Evolutionary conservation across 2,329 filamentous ascomycete species (phyloP), one percentile per base, ranked within the genome.

Genomic region (Xylaria sp.): DNA sequence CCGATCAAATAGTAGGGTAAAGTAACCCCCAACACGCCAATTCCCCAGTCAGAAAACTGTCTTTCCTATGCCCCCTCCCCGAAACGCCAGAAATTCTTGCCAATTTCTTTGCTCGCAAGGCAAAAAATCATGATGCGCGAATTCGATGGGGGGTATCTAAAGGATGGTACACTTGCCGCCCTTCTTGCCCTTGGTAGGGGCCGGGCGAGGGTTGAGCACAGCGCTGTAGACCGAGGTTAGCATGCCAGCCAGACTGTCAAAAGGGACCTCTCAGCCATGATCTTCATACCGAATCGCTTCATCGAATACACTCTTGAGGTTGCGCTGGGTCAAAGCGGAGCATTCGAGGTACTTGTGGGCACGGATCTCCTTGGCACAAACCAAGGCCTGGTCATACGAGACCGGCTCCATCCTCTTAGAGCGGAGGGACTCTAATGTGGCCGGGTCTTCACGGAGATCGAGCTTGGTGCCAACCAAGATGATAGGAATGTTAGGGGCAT

Each of bases 261-360:
- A 59, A 73, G 71, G 37, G 37, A 5, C 37, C 59, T 60, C 71
- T 66, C 58, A 66, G 64, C 65, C 66, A 71, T 58, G 70, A 67
- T 59, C 6, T 46, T 78, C 88, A 69, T 79, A 97, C 94, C 94
- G 88, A 73, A 99, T 99, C 39, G 94, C 94, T 78, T 97, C 93
- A 73, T 99, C 94, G 73, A 99, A 99, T 53, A 99, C 94, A 71
- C 91, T 96, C 87, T 99, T 99, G 69, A 99, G 78, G 76, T 97
- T 97, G 72, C 93, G 83, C 80, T 97, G 94, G 44, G 94, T 99
- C 67, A 99, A 80, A 52, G 94, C 94, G 55, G 94, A 97, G 79
- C 94, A 99, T 78, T 99, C 94, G 48, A 97, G 83, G 78, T 99
- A 99, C 79, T 97, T 97, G 78, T 94, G 90, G 51, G 94, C 93